A percentile compares a stretch with the other conserved stretches of the same genome.
phyloP scores from a whole-genome alignment of 2,329 filamentous ascomycete species.

The Paecilomyces sp. region DNA sequence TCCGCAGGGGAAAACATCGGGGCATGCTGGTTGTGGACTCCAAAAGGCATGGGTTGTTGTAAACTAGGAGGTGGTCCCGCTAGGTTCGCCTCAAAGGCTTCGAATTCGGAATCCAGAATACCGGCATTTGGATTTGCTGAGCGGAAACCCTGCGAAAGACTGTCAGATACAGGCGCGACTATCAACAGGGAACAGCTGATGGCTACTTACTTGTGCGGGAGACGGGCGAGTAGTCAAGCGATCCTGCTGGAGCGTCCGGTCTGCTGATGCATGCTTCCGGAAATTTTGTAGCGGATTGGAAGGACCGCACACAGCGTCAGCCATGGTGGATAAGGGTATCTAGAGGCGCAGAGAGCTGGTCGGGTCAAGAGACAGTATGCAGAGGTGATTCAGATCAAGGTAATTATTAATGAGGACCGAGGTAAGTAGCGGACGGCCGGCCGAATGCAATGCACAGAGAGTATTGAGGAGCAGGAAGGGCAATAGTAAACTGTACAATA shows the following conservation, averaged over 20 bases:
- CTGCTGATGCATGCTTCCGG: constrained; percentile 60
- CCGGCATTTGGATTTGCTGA: constrained; percentile 49
- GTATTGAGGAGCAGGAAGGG: not conserved
- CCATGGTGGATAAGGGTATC: constrained; percentile 42
- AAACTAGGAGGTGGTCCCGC: constrained; percentile 26
- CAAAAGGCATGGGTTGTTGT: constrained; percentile 27
- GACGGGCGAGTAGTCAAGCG: constrained; percentile 51
- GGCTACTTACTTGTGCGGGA: constrained; percentile 45
- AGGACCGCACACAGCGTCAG: constrained; percentile 64
- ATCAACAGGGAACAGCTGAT: not conserved
- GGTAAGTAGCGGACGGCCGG: not conserved
- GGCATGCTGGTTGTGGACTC: constrained; percentile 15
- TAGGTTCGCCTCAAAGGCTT: constrained; percentile 53
- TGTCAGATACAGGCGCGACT: not conserved
- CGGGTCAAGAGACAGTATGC: not conserved
- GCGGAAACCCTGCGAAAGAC: constrained; percentile 50
- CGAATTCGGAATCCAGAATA: constrained; percentile 59
- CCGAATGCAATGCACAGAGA: not conserved
- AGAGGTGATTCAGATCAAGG: not conserved
- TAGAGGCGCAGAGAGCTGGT: not conserved
- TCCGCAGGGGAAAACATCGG: constrained; percentile 15
- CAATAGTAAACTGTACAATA: not conserved
- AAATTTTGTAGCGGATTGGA: constrained; percentile 69
- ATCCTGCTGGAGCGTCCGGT: constrained; percentile 68
- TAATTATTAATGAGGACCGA: not conserved